Evolutionary conservation across 2,329 filamentous ascomycete genomes (phyloP), one percentile per base, ranked within the genome.

Genomic region (Fusarium nematophilum): DNA sequence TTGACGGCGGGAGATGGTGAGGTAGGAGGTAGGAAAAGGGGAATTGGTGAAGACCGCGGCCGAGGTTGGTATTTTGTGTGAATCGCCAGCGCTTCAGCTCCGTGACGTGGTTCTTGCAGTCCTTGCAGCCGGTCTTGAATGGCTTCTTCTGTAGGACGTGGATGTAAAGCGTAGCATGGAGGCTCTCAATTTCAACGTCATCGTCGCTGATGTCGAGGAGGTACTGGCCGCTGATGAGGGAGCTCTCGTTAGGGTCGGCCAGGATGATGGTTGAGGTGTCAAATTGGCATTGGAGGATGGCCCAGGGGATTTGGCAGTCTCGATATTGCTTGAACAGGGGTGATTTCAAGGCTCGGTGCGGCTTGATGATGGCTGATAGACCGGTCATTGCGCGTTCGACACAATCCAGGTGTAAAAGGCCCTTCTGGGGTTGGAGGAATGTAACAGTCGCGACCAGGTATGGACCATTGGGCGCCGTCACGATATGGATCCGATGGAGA

Each of bases 11-110:
- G 2, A 96, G 82, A 68, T 93, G 85, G 13, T 93, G 94, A 0
- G 89, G 88, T 26, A 98, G 84, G 38, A 96, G 81, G 62, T 92
- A 89, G 66, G 92, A 96, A 75, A 97, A 96, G 17, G 93, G 93
- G 71, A 93, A 95, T 27, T 86, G 27, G 9, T 67, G 40, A 6
- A 3, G 36, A 0, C 50, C 36, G 3, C 5, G 21, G 1, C 30
- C 5, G 0, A 68, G 14, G 3, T 14, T 37, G 0, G 18, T 44
- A 0, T 38, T 8, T 6, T 44, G 38, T n/a, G n/a, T 31, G 2
- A 68, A 49, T 1, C 40, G 27, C 25, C 60, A 67, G 5, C 45
- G 14, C 15, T 68, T 61, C 3, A 68, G 27, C 11, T 66, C 60
- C 0, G 42, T 44, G 9, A 43, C 7, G 5, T 61, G 55, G 2